Conservation (phyloP, 169 alveolate species). For the Fabrea salina region DNA sequence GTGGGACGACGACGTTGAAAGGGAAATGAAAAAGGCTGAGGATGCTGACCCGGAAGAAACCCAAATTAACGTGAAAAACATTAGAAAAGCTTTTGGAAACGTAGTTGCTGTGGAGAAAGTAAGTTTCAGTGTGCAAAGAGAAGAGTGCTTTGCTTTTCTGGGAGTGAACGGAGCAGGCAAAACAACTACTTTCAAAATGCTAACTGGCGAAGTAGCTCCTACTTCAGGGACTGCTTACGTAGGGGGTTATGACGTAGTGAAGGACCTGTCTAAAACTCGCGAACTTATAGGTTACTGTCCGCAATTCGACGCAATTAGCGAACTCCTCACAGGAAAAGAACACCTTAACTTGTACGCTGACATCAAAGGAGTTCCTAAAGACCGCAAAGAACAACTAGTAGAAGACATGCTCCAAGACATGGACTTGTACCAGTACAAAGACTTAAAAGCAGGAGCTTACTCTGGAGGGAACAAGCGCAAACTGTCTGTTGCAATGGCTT, state of each 20-base stretch:
- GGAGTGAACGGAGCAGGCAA: conserved; percentile 88
- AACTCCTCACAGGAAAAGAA: conserved; percentile 70
- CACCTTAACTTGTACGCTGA: conserved; percentile 69
- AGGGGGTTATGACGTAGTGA: conserved; percentile 58
- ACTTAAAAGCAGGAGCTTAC: conserved; percentile 61
- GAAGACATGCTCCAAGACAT: conserved; percentile 57
- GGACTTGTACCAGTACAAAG: conserved; percentile 56
- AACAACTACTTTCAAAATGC: conserved; percentile 80
- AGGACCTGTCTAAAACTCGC: conserved; percentile 42
- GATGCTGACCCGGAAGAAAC: conserved; percentile 45
- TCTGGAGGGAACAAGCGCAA: conserved; percentile 86
- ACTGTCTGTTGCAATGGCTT: conserved; percentile 79
- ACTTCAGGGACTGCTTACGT: conserved; percentile 64
- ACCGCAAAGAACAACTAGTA: conserved; percentile 42
- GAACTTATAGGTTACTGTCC: conserved; percentile 77
- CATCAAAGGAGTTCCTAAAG: conserved; percentile 70
- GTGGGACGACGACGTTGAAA: background rate
- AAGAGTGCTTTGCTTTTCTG: conserved; percentile 64
- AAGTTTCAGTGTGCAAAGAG: conserved; percentile 61
- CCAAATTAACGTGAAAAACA: conserved; percentile 48
- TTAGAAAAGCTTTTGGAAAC: conserved; percentile 43
- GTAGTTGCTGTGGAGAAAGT: conserved; percentile 69
- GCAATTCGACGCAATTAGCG: conserved; percentile 69
- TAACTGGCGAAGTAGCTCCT: conserved; percentile 73
- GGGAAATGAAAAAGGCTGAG: conserved; percentile 33